Percentiles rank a stretch among this genome's conserved stretches.
Evolutionary conservation across 352 stramenopile species (phyloP).

Genomic region (Pythium sukuiense): DNA sequence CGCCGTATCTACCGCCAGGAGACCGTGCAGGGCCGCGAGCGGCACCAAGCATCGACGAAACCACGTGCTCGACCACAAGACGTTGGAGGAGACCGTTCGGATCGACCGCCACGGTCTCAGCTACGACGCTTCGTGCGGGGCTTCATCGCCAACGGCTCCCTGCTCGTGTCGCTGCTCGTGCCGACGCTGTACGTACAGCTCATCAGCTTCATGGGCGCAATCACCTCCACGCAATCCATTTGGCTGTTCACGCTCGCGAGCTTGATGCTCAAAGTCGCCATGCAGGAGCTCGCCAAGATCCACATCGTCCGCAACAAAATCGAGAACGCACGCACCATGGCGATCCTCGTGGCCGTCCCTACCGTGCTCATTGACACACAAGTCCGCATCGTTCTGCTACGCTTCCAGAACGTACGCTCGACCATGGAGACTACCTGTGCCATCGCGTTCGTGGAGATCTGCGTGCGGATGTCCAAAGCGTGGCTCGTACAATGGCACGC

Average conservation of each 20-base stretch:
- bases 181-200: constrained; percentile 11
- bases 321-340: constrained; percentile 19
- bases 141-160: not conserved
- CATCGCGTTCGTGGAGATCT: constrained; percentile 31
- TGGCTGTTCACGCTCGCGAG: constrained; percentile 6
- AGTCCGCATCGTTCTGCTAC: constrained; percentile 35
- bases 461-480: constrained; percentile 27
- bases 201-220: constrained; percentile 15
- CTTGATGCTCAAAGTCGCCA: constrained; percentile 19
- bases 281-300: constrained; percentile 25
- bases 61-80: too few species aligned
- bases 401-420: constrained; percentile 21
- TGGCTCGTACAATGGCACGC: constrained; percentile 22
- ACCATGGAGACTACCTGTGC: constrained; percentile 24
- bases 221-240: not conserved
- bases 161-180: constrained; percentile 9
- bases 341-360: constrained; percentile 24
- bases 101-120: not conserved
- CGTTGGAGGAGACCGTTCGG: too few species aligned
- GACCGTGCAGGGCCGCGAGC: constrained; percentile 3
- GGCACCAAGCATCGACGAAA: not conserved
- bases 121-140: not conserved
- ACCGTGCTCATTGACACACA: constrained; percentile 41
- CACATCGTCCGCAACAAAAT: constrained; percentile 12
- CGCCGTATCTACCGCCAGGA: constrained; percentile 12